Conservation (phyloP, 768 basidiomycete species). For the Lentinula sp. region DNA sequence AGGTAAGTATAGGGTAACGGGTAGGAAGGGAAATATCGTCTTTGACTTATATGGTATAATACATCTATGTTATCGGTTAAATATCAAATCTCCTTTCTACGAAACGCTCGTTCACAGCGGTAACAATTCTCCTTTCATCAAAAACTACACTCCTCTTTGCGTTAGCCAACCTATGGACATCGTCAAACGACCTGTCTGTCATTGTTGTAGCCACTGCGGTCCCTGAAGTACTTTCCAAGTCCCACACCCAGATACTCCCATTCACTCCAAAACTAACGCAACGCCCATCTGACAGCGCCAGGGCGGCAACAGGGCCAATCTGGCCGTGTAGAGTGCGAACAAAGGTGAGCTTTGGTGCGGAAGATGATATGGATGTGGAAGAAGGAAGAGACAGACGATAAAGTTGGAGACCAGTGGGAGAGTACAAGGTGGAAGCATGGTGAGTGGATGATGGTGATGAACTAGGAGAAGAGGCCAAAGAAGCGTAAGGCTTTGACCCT, state of each 20-base stretch:
- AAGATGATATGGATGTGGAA: slow-evolving; percentile 39
- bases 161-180: slow-evolving; percentile 10
- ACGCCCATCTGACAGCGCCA: slow-evolving; percentile 75
- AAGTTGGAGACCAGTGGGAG: slow-evolving; percentile 57
- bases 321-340: slow-evolving; percentile 70
- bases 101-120: slow-evolving; percentile 29
- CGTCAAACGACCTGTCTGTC: slow-evolving; percentile 12
- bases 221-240: slow-evolving; percentile 56
- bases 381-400: slow-evolving; percentile 66
- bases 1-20: too few species aligned
- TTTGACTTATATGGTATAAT: too few species aligned
- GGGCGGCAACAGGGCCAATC: slow-evolving; percentile 53
- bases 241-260: slow-evolving; percentile 83
- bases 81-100: slow-evolving; percentile 55
- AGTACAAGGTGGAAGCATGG: slow-evolving; percentile 30
- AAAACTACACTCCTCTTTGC: slow-evolving; percentile 50
- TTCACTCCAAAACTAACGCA: slow-evolving; percentile 71
- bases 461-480: slow-evolving; percentile 14
- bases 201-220: slow-evolving; percentile 32
- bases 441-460: slow-evolving; percentile 20
- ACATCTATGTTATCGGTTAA: slow-evolving; percentile 17
- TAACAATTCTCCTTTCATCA: slow-evolving; percentile 72
- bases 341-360: slow-evolving; percentile 62
- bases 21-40: too few species aligned
- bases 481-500: slow-evolving; percentile 1